phyloP scores from a whole-genome alignment of 2,329 filamentous ascomycete genomes.

The Xylariaceae sp. region DNA sequence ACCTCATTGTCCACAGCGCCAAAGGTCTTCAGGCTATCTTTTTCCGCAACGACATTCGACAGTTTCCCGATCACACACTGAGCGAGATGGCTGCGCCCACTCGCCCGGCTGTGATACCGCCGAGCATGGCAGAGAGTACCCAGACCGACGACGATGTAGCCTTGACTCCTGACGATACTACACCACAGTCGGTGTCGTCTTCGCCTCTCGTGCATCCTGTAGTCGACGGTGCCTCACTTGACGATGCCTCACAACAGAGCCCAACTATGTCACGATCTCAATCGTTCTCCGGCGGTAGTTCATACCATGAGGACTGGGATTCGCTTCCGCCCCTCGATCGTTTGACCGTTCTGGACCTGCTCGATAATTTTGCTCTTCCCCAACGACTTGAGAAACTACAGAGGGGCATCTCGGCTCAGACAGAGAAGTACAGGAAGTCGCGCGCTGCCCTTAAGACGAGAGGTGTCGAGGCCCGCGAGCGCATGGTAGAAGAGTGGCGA shows the following conservation, averaged over 20 bases:
- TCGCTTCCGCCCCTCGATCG: slow-evolving; percentile 83
- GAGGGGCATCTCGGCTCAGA: slow-evolving; percentile 75
- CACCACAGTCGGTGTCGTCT: slow-evolving; percentile 38
- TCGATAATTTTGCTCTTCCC: slow-evolving; percentile 88
- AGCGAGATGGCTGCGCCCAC: slow-evolving; percentile 41
- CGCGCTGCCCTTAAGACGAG: slow-evolving; percentile 74
- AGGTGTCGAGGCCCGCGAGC: slow-evolving; percentile 75
- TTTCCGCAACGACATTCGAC: slow-evolving; percentile 36
- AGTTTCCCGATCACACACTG: slow-evolving; percentile 33
- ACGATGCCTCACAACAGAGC: slow-evolving; percentile 44
- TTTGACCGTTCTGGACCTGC: slow-evolving; percentile 83
- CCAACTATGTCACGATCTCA: slow-evolving; percentile 66
- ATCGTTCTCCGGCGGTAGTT: slow-evolving; percentile 79
- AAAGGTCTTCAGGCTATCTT: slow-evolving; percentile 38
- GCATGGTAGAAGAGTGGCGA: slow-evolving; percentile 90
- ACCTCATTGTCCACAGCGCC: slow-evolving; percentile 39
- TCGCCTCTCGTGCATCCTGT: slow-evolving; percentile 42
- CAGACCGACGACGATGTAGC: slow-evolving; percentile 42
- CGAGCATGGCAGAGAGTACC: slow-evolving; percentile 34
- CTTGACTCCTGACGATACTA: slow-evolving; percentile 40
- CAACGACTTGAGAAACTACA: slow-evolving; percentile 91
- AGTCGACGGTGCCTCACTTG: slow-evolving; percentile 49
- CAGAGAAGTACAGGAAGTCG: slow-evolving; percentile 77
- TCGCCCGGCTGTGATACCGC: slow-evolving; percentile 33
- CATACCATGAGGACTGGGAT: slow-evolving; percentile 87